Evolutionary conservation across 176 grass and related monocot genomes (phyloP).

Genomic region (Puccinellia tenuiflora): DNA sequence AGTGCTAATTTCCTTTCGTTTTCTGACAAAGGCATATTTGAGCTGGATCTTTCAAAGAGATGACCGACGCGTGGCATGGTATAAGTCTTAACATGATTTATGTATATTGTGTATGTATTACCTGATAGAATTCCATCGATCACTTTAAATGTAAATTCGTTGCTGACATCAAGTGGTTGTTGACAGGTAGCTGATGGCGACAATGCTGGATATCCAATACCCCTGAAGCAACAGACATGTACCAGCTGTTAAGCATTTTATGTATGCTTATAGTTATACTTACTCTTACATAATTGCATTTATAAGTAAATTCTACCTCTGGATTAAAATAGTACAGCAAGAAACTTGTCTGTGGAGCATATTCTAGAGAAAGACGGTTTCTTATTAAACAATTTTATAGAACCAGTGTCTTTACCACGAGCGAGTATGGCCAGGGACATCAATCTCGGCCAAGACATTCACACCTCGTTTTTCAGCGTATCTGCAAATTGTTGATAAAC

Average conservation of each 20-base stretch:
- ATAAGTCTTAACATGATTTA: conserved; percentile 11
- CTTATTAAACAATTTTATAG: not conserved
- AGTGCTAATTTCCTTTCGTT: not conserved
- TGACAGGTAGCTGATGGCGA: conserved; percentile 74
- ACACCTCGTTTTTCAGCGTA: conserved; percentile 86
- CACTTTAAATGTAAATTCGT: conserved; percentile 73
- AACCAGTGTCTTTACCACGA: conserved; percentile 63
- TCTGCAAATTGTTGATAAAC: conserved; percentile 44
- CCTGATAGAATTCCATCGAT: conserved; percentile 94
- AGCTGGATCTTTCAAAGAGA: not conserved
- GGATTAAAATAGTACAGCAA: not conserved
- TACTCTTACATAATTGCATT: not conserved
- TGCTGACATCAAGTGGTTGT: conserved; percentile 90
- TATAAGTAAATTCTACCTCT: not conserved
- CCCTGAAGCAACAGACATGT: conserved; percentile 42
- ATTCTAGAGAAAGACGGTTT: not conserved
- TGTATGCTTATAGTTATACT: not conserved
- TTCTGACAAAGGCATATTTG: not conserved
- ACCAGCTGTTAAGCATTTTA: not conserved
- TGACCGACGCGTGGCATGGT: not conserved
- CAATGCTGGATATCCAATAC: conserved; percentile 74
- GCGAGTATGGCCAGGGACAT: conserved; percentile 87
- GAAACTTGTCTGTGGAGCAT: not conserved
- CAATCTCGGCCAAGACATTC: conserved; percentile 93
- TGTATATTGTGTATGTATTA: conserved; percentile 14